Evolutionary conservation across 768 basidiomycete species (phyloP), one percentile per base, ranked within the genome.

Genomic region (Mycena galopus): DNA sequence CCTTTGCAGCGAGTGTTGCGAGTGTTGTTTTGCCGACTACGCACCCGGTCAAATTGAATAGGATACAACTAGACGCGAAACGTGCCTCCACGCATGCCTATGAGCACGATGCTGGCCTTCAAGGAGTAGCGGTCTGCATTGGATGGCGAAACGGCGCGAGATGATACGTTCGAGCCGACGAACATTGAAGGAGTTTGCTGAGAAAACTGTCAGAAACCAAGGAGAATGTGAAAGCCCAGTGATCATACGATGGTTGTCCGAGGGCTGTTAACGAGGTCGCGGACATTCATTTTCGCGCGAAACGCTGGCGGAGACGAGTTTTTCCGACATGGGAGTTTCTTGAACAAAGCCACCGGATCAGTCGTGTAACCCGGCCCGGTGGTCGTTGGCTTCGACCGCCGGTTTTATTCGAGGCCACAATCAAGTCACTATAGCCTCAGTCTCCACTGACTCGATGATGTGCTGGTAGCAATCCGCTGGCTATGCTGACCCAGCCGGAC

Each of bases 41-140:
- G 19, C n/a, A 35, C 2, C 35, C 6, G 19, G 57, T 47, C 53
- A 21, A 37, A 60, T 25, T 35, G 47, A 19, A 57, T 61, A 58
- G 57, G 37, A 27, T 42, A 60, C 8, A 25, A 42, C 55, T 44
- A 51, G 63, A 67, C 23, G 29, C 39, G 55, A 35, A 51, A 69
- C 72, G 47, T 58, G 74, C 79, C 92, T 51, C 94, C 94, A 10
- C 93, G 89, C 93, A 95, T 94, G 59, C 94, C 94, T 73, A 93
- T 89, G 71, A 95, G 80, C 69, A 94, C 84, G 75, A 94, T 80
- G 63, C 75, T 79, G 19, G 79, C 79, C 30, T 77, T 74, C 21
- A 74, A 61, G 11, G 72, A 71, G 63, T 75, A 72, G 32, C 67
- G 66, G 32, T 71, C 69, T 16, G 59, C 69, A 62, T 69, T 73